A percentile compares a stretch with the other conserved stretches of the same genome.
phyloP scores from a whole-genome alignment of 2,329 filamentous ascomycete genomes.

The Nemania abortiva region DNA sequence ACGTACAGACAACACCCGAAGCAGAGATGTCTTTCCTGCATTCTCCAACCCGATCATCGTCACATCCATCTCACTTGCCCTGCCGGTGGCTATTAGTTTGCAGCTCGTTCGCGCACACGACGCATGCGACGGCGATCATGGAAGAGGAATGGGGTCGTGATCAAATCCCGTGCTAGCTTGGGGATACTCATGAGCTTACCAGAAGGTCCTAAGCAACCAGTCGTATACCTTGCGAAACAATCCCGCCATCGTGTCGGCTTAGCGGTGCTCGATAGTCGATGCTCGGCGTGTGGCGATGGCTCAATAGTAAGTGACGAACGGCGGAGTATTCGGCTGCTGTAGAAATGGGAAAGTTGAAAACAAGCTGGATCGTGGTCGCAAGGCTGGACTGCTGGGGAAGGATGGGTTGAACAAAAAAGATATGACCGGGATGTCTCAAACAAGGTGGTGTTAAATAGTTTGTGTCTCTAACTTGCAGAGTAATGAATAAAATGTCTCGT shows the following conservation, averaged over 20 bases:
- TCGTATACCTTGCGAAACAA: slow-evolving; percentile 96
- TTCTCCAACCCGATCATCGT: slow-evolving; percentile 99
- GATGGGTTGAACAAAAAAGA: slow-evolving; percentile 46
- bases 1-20: slow-evolving; percentile 94
- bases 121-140: slow-evolving; percentile 44
- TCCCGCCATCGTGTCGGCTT: slow-evolving; percentile 77
- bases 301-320: slow-evolving; percentile 15
- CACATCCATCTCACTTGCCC: slow-evolving; percentile 99
- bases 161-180: slow-evolving; percentile 47
- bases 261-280: slow-evolving; percentile 3
- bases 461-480: slow-evolving; percentile 51
- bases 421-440: slow-evolving; percentile 50
- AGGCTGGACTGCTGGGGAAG: slow-evolving; percentile 44
- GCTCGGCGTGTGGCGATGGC: slow-evolving; percentile 22
- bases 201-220: slow-evolving; percentile 97
- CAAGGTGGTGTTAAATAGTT: slow-evolving; percentile 57
- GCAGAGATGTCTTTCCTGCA: slow-evolving; percentile 94
- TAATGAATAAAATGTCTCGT: slow-evolving; percentile 58
- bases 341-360: slow-evolving; percentile 45
- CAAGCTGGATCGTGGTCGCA: slow-evolving; percentile 43
- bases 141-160: slow-evolving; percentile 44
- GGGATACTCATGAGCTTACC: slow-evolving; percentile 69
- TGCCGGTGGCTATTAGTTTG: slow-evolving; percentile 55
- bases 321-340: slow-evolving; percentile 21
- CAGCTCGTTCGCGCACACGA: slow-evolving; percentile 13